Evolutionary conservation across 2,329 filamentous ascomycete genomes (phyloP).

Genomic region (Phialemonium atrogriseum): DNA sequence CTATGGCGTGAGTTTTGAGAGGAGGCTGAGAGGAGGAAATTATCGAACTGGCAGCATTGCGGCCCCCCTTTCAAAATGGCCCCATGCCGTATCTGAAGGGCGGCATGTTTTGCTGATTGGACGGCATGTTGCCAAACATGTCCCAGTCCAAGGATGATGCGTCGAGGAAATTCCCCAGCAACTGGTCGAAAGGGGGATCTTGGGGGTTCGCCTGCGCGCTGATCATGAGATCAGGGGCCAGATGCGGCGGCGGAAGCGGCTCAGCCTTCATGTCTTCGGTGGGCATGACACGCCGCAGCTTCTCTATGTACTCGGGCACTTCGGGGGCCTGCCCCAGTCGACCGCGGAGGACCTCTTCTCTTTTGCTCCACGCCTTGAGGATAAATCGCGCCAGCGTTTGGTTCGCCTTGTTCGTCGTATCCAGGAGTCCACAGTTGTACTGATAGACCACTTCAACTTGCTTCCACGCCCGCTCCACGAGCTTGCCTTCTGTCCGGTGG

Average conservation of each 20-base stretch:
- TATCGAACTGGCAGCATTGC: too few relatives aligned
- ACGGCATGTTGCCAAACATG: slow-evolving; percentile 25
- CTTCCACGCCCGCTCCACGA: slow-evolving; percentile 47
- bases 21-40: too few relatives aligned
- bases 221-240: not conserved
- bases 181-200: slow-evolving; percentile 29
- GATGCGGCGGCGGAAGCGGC: slow-evolving; percentile 10
- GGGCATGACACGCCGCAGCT: slow-evolving; percentile 34
- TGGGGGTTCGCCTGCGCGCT: slow-evolving; percentile 3
- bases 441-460: slow-evolving; percentile 37
- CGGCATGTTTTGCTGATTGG: slow-evolving; percentile 3
- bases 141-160: slow-evolving; percentile 36
- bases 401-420: slow-evolving; percentile 35
- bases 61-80: too few relatives aligned
- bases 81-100: slow-evolving; percentile 16
- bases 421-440: slow-evolving; percentile 41
- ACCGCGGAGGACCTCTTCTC: slow-evolving; percentile 30
- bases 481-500: slow-evolving; percentile 35
- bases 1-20: too few relatives aligned
- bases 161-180: slow-evolving; percentile 36
- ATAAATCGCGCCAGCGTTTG: slow-evolving; percentile 36
- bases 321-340: slow-evolving; percentile 27
- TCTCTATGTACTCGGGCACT: slow-evolving; percentile 36
- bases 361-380: slow-evolving; percentile 44
- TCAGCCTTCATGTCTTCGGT: slow-evolving; percentile 25